Base-by-base conservation (phyloP, 2,329 filamentous ascomycete genomes). In the Botrytis squamosa region DNA sequence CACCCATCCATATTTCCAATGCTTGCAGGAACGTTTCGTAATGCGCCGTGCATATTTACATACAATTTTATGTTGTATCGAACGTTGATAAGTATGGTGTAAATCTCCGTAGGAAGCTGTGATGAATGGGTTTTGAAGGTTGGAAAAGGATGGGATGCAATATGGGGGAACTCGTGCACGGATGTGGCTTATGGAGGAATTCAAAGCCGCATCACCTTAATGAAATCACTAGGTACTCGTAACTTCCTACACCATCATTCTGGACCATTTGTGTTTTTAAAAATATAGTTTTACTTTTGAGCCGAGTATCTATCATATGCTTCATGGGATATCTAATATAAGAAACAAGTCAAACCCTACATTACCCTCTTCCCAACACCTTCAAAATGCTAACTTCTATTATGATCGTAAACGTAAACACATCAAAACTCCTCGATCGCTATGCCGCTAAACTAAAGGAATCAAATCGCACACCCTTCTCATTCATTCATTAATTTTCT, bases 261-360 rank as follows among this genome's bases (percentile, higher is more conserved):
- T 25, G 65, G 25, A 29, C 20, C 9, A 2, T 68, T 55, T n/a
- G 9, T 55, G 4, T 33, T 33, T 10, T 57, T 22, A 9, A 42
- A 18, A 16, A 25, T 38, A 18, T 3, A n/a, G 4, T 57, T 57
- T 2, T 57, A 57, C 6, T 25, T 29, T 6, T 10, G 16, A 40
- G 52, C n/a, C 52, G 52, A 6, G 5, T 42, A 12, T 57, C 36
- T 22, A 38, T 36, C 14, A 68, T 57, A 16, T 69, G 40, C n/a
- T 42, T 68, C n/a, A 42, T 33, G 18, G n/a, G 25, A 57, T 69
- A 69, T 69, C 66, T 42, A 44, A 57, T 57, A 57, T n/a, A n/a
- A 55, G 25, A 14, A 55, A n/a, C 36, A 59, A 22, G n/a, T 12
- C 33, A 22, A 33, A 33, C 4, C 25, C 18, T 18, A 18, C 9